Evolutionary conservation across 352 stramenopile genomes (phyloP), one percentile per base, ranked within the genome.

Genomic region (Globisporangium lucens): DNA sequence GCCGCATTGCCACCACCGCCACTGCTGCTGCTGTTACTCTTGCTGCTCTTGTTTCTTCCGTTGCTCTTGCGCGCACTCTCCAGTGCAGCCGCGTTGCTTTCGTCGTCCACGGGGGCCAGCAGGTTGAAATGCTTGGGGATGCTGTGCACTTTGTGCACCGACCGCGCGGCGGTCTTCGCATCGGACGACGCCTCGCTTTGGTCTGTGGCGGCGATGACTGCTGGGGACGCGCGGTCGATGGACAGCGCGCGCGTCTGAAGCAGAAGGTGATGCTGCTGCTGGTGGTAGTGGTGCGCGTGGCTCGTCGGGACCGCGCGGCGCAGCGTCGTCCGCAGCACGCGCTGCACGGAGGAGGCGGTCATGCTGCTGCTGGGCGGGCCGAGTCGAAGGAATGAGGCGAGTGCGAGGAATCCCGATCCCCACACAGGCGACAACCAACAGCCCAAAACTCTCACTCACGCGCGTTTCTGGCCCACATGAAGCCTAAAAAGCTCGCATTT

Each of bases 41-140:
- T 74, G 35, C 67, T 74, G 41, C 29, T 15, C 13, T 73, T 83
- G 68, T 12, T 78, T 27, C 61, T 78, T 20, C 27, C 72, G 35
- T 8, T 41, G 47, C 24, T 66, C 24, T 53, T 61, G 33, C 33
- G 30, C 33, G 56, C 61, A 56, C 29, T 41, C 56, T 71, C n/a
- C 35, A 49, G 35, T 15, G 33, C 47, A 20, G 12, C n/a, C 13
- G 30, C 22, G 17, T 33, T 46, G n/a, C 43, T 46, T 22, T 12
- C 29, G 20, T 65, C 53, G 6, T 52, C 67, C 17, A 35, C 61
- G 22, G 61, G 29, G 10, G 38, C 65, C 12, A 75, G 60, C 33
- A 72, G 62, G 60, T 75, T 69, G 56, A 75, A 75, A 51, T 65
- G 64, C 43, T 65, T 63, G 15, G 12, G 67, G 64, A 53, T 71